Conservation (phyloP, 2,329 filamentous ascomycete genomes). For the Fusarium pseudograminearum region DNA sequence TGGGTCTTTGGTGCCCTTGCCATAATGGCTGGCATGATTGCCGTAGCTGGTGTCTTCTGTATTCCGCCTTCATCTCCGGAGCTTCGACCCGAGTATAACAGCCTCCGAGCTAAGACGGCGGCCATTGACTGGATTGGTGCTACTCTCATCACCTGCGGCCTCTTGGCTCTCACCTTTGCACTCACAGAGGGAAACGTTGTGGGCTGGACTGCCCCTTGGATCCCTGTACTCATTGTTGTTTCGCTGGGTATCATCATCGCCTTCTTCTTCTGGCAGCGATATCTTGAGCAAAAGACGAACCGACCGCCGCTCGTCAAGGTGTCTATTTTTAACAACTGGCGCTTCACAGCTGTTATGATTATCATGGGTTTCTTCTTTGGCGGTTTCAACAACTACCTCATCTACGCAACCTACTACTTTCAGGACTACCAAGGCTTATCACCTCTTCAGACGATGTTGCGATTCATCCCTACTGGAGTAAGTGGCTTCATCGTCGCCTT, state of each 20-base stretch:
- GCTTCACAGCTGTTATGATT: slow-evolving; percentile 72
- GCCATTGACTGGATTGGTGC: slow-evolving; percentile 76
- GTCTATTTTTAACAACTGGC: slow-evolving; percentile 69
- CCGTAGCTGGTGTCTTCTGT: slow-evolving; percentile 67
- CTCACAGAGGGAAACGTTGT: slow-evolving; percentile 77
- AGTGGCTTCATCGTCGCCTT: slow-evolving; percentile 69
- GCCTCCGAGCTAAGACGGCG: slow-evolving; percentile 52
- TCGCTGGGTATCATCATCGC: slow-evolving; percentile 66
- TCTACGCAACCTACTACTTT: slow-evolving; percentile 77
- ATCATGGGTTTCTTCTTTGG: slow-evolving; percentile 76
- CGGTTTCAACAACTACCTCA: slow-evolving; percentile 74
- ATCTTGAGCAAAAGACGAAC: slow-evolving; percentile 48
- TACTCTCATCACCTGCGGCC: slow-evolving; percentile 69
- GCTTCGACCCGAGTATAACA: slow-evolving; percentile 40
- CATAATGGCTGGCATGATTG: slow-evolving; percentile 68
- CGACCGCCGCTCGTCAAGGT: slow-evolving; percentile 73
- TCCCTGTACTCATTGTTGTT: slow-evolving; percentile 69
- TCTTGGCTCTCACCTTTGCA: slow-evolving; percentile 73
- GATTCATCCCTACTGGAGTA: slow-evolving; percentile 75
- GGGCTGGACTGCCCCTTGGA: slow-evolving; percentile 74
- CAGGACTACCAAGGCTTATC: slow-evolving; percentile 73
- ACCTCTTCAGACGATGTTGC: slow-evolving; percentile 74
- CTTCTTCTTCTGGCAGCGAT: slow-evolving; percentile 72
- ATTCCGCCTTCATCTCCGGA: slow-evolving; percentile 65
- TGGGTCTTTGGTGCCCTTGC: slow-evolving; percentile 76